Conservation (phyloP, 1,284 basidiomycete genomes). For the Pisolithus thermaeus region DNA sequence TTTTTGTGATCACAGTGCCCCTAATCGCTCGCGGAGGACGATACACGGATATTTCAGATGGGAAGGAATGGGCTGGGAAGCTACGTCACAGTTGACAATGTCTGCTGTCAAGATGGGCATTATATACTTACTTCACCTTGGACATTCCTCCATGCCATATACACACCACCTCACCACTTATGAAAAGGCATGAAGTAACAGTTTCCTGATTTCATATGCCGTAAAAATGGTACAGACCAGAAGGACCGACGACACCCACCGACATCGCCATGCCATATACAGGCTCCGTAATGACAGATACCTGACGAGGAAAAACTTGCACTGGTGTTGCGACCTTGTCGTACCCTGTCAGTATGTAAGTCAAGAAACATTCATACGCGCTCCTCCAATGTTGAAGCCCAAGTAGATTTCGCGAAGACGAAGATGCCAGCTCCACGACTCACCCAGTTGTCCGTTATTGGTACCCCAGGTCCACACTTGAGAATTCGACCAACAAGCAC, state of each 20-base stretch:
- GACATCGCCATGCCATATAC: constrained; percentile 69
- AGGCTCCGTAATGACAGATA: constrained; percentile 70
- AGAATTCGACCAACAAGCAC: constrained; percentile 84
- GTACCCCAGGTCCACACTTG: constrained; percentile 96
- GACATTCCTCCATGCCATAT: constrained; percentile 74
- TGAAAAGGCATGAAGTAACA: constrained; percentile 76
- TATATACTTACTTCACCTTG: constrained; percentile 59
- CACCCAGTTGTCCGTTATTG: constrained; percentile 90
- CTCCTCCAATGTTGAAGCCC: neutral
- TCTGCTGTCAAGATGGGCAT: constrained; percentile 11
- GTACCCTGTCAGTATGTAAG: constrained; percentile 47
- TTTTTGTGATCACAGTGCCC: constrained; percentile 72
- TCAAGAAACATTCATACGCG: neutral
- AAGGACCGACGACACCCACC: constrained; percentile 37
- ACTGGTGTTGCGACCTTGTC: constrained; percentile 71
- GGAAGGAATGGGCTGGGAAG: constrained; percentile 67
- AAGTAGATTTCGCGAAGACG: neutral
- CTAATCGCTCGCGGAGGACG: constrained; percentile 70
- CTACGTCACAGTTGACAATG: constrained; percentile 28
- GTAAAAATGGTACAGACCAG: constrained; percentile 5
- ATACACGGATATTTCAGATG: constrained; percentile 71
- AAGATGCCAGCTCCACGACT: constrained; percentile 6
- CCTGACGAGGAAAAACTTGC: constrained; percentile 79
- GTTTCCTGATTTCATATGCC: constrained; percentile 51
- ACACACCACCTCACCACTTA: constrained; percentile 75